Conservation (phyloP, 805 yeast species). For the Candida montana region DNA sequence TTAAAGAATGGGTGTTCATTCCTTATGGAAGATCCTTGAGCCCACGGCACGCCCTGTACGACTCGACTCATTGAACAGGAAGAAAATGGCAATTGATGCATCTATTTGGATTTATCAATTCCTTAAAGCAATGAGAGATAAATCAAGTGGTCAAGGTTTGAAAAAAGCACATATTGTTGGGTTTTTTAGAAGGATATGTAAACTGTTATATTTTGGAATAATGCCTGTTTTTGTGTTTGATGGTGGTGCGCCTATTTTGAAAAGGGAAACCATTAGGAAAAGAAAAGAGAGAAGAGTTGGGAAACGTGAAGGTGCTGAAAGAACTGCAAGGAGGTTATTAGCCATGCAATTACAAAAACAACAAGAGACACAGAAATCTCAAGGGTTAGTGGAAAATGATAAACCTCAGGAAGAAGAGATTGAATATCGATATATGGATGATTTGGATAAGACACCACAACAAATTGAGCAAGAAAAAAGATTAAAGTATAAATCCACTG, state of each 20-base stretch:
- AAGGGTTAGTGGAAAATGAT: conserved; percentile 14
- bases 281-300: conserved; percentile 75
- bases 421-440: conserved; percentile 33
- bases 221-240: conserved; percentile 90
- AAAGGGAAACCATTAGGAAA: conserved; percentile 67
- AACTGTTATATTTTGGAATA: conserved; percentile 79
- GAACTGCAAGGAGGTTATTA: conserved; percentile 74
- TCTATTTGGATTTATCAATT: conserved; percentile 98
- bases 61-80: conserved; percentile 75
- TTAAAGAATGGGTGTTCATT: conserved; percentile 82
- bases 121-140: conserved; percentile 86
- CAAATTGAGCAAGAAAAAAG: conserved; percentile 3
- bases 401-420: conserved; percentile 11
- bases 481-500: conserved; percentile 45
- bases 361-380: conserved; percentile 2
- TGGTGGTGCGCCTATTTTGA: conserved; percentile 88
- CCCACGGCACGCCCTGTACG: conserved; percentile 89
- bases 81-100: conserved; percentile 89
- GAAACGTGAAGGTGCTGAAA: conserved; percentile 58
- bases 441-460: conserved; percentile 19
- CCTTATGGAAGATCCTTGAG: conserved; percentile 87
- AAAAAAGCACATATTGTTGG: conserved; percentile 89
- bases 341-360: conserved; percentile 69
- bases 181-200: conserved; percentile 89
- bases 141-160: conserved; percentile 78